Evolutionary conservation across 257 asterid genomes (phyloP).

Genomic region (Solanum sejunctum): DNA sequence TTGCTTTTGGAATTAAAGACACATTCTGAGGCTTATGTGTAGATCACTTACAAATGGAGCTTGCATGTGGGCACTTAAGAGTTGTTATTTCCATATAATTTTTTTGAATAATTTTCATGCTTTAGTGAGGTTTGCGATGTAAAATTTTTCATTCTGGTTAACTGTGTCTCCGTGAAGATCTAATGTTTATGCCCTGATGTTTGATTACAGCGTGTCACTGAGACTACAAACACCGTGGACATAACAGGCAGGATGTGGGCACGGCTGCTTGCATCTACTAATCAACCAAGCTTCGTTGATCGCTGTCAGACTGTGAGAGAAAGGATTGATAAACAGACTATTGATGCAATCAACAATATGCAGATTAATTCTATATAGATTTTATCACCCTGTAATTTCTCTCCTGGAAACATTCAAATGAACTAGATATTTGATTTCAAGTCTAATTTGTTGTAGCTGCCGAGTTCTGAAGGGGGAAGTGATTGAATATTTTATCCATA

Average conservation of each 20-base stretch:
- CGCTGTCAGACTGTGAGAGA: slow-evolving; percentile 34
- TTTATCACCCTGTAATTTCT: background rate
- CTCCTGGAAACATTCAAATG: background rate
- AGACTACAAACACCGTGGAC: slow-evolving; percentile 49
- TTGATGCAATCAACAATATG: slow-evolving; percentile 32
- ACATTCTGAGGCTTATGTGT: background rate
- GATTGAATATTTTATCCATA: background rate
- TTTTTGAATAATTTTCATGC: background rate
- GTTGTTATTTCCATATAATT: background rate
- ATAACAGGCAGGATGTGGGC: slow-evolving; percentile 94
- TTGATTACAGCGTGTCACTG: slow-evolving; percentile 70
- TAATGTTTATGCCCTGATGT: background rate
- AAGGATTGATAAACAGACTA: slow-evolving; percentile 23
- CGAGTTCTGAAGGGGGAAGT: background rate
- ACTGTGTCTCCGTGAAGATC: background rate
- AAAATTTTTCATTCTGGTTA: background rate
- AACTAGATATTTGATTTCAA: background rate
- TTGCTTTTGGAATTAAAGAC: background rate
- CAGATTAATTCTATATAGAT: slow-evolving; percentile 42
- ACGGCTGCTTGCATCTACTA: slow-evolving; percentile 85
- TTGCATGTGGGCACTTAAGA: background rate
- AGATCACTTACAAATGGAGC: background rate
- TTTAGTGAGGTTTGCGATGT: background rate
- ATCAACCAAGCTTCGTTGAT: slow-evolving; percentile 69
- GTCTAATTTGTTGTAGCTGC: background rate